Evolutionary conservation across 2,329 filamentous ascomycete genomes (phyloP).

Genomic region (Monilinia fructigena): DNA sequence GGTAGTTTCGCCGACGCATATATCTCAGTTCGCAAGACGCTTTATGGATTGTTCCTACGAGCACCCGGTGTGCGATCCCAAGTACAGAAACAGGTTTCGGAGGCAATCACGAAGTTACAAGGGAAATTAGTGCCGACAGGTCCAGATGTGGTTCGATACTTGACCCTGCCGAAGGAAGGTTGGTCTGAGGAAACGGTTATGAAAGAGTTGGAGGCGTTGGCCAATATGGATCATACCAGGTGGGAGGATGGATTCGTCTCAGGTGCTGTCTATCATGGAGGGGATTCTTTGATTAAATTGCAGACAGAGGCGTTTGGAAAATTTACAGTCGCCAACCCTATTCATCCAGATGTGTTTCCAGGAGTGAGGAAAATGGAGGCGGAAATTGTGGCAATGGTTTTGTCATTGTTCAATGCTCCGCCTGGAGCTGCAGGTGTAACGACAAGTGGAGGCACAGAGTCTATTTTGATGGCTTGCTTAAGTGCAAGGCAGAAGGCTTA

Average conservation of each 20-base stretch:
- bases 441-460: constrained; percentile 92
- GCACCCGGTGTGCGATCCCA: constrained; percentile 82
- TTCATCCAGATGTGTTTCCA: constrained; percentile 97
- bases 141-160: constrained; percentile 69
- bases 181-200: constrained; percentile 77
- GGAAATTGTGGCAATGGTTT: constrained; percentile 93
- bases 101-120: constrained; percentile 77
- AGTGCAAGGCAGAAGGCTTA: constrained; percentile 87
- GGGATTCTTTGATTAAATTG: constrained; percentile 73
- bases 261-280: constrained; percentile 94
- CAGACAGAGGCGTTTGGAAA: constrained; percentile 91
- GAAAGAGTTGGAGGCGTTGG: constrained; percentile 74
- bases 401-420: constrained; percentile 86
- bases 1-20: constrained; percentile 77
- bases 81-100: constrained; percentile 79
- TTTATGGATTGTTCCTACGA: constrained; percentile 83
- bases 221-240: constrained; percentile 85
- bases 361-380: constrained; percentile 99
- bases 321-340: constrained; percentile 94
- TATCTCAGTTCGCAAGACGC: constrained; percentile 64
- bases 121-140: constrained; percentile 76
- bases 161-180: constrained; percentile 77
- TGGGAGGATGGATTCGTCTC: constrained; percentile 97
- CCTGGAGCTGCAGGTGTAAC: constrained; percentile 82
- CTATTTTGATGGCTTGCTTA: constrained; percentile 92